These are phyloP conservation scores for Colletotrichum plurivorum DNA, from an alignment of 2,329 filamentous ascomycete species.

Conservation along the genomic window DNA sequence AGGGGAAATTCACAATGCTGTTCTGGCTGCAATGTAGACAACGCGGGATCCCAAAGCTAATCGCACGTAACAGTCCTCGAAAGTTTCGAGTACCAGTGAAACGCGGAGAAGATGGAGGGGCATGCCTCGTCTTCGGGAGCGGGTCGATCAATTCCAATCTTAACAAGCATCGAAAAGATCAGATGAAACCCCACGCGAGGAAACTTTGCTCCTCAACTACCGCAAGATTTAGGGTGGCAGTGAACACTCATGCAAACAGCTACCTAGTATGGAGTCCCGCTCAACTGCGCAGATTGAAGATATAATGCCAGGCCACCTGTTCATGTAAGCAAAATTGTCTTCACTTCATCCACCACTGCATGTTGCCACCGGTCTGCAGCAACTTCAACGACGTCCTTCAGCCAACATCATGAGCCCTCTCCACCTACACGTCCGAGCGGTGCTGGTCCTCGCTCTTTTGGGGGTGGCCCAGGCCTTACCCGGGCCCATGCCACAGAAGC, in stretches of 20 bases:
- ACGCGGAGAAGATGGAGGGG: too few relatives aligned
- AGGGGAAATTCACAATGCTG: too few relatives aligned
- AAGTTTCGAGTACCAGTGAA: too few relatives aligned
- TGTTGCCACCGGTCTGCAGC: too few relatives aligned
- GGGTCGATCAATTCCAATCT: not conserved
- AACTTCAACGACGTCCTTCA: not conserved
- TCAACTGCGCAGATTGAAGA: too few relatives aligned
- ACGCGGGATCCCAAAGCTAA: too few relatives aligned
- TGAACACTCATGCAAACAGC: not conserved
- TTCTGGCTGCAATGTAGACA: too few relatives aligned
- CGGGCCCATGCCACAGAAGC: not conserved
- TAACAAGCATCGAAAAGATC: conserved; percentile 1
- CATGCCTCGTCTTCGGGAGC: not conserved
- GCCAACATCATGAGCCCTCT: not conserved
- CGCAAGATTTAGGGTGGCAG: not conserved
- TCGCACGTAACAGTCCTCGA: too few relatives aligned
- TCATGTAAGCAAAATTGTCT: too few relatives aligned
- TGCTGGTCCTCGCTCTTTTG: not conserved
- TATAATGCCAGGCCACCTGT: not conserved
- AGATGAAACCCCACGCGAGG: conserved; percentile 18
- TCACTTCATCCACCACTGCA: too few relatives aligned
- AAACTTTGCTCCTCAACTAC: conserved; percentile 13
- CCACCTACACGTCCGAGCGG: not conserved
- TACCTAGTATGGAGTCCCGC: too few relatives aligned
- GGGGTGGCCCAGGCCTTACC: not conserved